phyloP scores from a whole-genome alignment of 2,329 filamentous ascomycete genomes.

The Fusarium coffeatum region DNA sequence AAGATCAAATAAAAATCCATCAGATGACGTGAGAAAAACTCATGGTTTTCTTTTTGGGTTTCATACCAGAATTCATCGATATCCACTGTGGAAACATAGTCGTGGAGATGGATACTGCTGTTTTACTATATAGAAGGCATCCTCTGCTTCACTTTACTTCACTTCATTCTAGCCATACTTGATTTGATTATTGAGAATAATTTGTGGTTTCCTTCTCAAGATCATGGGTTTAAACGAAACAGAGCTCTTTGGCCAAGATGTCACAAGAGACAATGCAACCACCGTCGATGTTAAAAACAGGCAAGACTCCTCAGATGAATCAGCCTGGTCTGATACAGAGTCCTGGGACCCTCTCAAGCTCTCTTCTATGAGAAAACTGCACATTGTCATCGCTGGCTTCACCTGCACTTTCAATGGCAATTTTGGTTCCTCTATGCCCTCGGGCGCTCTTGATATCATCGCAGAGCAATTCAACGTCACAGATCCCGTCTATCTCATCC shows the following conservation, averaged over 20 bases:
- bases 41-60: not conserved
- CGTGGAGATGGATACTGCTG: constrained; percentile 10
- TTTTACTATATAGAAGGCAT: constrained; percentile 11
- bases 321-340: constrained; percentile 33
- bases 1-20: constrained; percentile 5
- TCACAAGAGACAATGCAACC: constrained; percentile 2
- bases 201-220: not conserved
- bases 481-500: constrained; percentile 44
- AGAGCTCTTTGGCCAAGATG: constrained; percentile 15
- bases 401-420: constrained; percentile 54
- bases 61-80: not conserved
- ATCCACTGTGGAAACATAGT: constrained; percentile 25
- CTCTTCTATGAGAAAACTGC: constrained; percentile 48
- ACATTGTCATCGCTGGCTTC: constrained; percentile 52
- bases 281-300: constrained; percentile 13
- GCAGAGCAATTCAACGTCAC: constrained; percentile 46
- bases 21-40: constrained; percentile 12
- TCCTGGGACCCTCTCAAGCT: constrained; percentile 49
- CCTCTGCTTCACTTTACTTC: not conserved
- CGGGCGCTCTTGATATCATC: constrained; percentile 52
- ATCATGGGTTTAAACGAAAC: constrained; percentile 27
- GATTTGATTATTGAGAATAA: not conserved
- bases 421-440: constrained; percentile 53
- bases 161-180: not conserved
- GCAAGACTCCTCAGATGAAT: constrained; percentile 37